phyloP scores from a whole-genome alignment of 352 stramenopile species.

The Globisporangium middletonii region DNA sequence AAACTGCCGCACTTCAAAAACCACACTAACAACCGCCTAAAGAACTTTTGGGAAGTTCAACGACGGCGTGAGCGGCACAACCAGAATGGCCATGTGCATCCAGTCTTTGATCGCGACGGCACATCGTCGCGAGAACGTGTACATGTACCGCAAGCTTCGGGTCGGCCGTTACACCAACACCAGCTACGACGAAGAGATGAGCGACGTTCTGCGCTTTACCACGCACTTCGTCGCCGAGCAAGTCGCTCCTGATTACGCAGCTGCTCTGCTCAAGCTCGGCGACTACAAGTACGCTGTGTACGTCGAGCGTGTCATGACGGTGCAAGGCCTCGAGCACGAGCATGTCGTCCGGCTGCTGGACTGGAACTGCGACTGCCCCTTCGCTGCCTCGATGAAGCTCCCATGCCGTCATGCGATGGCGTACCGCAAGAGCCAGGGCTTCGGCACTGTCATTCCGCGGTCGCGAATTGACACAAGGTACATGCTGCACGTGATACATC shows the following conservation, averaged over 20 bases:
- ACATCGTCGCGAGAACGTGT: constrained; percentile 7
- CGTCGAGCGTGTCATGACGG: too few species aligned
- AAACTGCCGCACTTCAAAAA: constrained; percentile 17
- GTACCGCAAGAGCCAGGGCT: too few species aligned
- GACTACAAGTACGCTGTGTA: not conserved
- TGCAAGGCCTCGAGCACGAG: too few species aligned
- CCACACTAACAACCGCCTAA: constrained; percentile 17
- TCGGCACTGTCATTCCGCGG: too few species aligned
- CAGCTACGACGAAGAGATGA: constrained; percentile 18
- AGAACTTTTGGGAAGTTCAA: constrained; percentile 13
- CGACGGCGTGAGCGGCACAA: not conserved
- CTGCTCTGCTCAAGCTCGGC: not conserved
- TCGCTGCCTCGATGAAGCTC: too few species aligned
- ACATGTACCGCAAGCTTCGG: constrained; percentile 3
- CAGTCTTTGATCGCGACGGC: constrained; percentile 6
- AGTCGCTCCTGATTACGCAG: constrained; percentile 7
- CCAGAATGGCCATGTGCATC: constrained; percentile 12
- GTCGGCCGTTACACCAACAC: constrained; percentile 12
- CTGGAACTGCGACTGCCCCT: too few species aligned
- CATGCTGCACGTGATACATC: too few species aligned
- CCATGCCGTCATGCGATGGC: too few species aligned
- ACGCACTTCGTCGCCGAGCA: constrained; percentile 16
- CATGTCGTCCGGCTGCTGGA: too few species aligned
- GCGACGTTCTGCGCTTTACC: constrained; percentile 14
- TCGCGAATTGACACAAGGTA: too few species aligned